Conservation (phyloP, 2,329 filamentous ascomycete species). For the Rhytidhysteron rufulum region DNA sequence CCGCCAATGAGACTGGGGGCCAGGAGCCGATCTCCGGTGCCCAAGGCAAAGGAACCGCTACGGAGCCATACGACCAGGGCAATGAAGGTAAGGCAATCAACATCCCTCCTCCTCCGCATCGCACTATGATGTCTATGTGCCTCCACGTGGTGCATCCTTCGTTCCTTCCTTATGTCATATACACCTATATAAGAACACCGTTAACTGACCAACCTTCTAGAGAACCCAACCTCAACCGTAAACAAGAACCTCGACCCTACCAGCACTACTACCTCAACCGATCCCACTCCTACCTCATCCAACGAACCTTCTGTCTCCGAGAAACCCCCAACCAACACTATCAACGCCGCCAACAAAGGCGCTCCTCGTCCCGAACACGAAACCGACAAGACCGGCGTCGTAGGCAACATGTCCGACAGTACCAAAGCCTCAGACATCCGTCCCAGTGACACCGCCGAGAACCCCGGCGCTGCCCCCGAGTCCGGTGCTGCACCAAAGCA, state of each 20-base stretch:
- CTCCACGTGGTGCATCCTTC: no score
- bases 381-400: slow-evolving; percentile 27
- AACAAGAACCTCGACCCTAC: no score
- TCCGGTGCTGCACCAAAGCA: slow-evolving; percentile 14
- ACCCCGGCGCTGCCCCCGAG: slow-evolving; percentile 14
- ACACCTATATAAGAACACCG: no score
- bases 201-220: no score
- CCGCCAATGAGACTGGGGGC: slow-evolving; percentile 34
- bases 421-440: slow-evolving; percentile 27
- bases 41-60: slow-evolving; percentile 61
- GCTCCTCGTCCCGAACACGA: slow-evolving; percentile 17
- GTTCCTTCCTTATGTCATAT: no score
- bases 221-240: no score
- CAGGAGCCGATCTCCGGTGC: slow-evolving; percentile 70
- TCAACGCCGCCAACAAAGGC: slow-evolving; percentile 15
- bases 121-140: neutral
- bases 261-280: no score
- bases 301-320: slow-evolving; percentile 11
- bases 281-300: slow-evolving; percentile 10
- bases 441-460: slow-evolving; percentile 21
- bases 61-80: slow-evolving; percentile 75
- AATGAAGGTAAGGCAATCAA: slow-evolving; percentile 55
- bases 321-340: slow-evolving; percentile 16
- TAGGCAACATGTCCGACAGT: slow-evolving; percentile 18
- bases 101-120: slow-evolving; percentile 1